These are phyloP conservation scores for Claviceps purpurea DNA, from an alignment of 2,329 filamentous ascomycete genomes.

Conservation along the genomic window DNA sequence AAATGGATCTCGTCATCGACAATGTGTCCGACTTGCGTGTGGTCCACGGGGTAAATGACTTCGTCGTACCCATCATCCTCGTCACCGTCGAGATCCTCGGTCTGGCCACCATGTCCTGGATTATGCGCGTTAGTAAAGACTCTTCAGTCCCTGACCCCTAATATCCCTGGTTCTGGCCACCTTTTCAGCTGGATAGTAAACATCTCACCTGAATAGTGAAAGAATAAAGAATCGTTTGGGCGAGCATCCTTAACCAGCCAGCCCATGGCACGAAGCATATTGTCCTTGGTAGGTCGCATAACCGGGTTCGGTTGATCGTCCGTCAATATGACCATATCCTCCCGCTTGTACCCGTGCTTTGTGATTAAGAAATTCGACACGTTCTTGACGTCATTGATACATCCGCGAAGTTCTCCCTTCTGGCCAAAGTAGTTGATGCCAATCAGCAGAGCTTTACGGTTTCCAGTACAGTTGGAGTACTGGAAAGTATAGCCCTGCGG, in stretches of 20 bases:
- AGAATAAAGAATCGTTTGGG: slow-evolving; percentile 64
- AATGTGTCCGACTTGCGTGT: slow-evolving; percentile 55
- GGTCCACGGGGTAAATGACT: slow-evolving; percentile 68
- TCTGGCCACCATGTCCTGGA: slow-evolving; percentile 61
- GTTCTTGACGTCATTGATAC: slow-evolving; percentile 72
- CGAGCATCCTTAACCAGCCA: slow-evolving; percentile 61
- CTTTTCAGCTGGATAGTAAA: not conserved
- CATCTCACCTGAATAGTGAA: slow-evolving; percentile 53
- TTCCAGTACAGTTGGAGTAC: slow-evolving; percentile 62
- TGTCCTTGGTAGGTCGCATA: slow-evolving; percentile 60
- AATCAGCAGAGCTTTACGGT: slow-evolving; percentile 60
- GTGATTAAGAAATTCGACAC: slow-evolving; percentile 58
- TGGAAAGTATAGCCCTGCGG: slow-evolving; percentile 58
- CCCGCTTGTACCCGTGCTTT: slow-evolving; percentile 56
- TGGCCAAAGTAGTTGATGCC: slow-evolving; percentile 74
- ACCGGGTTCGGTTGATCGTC: slow-evolving; percentile 60
- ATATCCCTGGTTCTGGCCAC: not conserved
- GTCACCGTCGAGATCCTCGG: slow-evolving; percentile 58
- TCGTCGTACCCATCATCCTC: slow-evolving; percentile 69
- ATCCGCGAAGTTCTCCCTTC: slow-evolving; percentile 57
- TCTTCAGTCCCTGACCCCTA: not conserved
- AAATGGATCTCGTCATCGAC: slow-evolving; percentile 69
- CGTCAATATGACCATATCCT: slow-evolving; percentile 70
- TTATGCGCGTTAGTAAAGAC: not conserved
- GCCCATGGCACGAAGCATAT: slow-evolving; percentile 61